Base-by-base conservation (phyloP, 2,329 filamentous ascomycete genomes). In the Phaeophleospora eucalypticola region DNA sequence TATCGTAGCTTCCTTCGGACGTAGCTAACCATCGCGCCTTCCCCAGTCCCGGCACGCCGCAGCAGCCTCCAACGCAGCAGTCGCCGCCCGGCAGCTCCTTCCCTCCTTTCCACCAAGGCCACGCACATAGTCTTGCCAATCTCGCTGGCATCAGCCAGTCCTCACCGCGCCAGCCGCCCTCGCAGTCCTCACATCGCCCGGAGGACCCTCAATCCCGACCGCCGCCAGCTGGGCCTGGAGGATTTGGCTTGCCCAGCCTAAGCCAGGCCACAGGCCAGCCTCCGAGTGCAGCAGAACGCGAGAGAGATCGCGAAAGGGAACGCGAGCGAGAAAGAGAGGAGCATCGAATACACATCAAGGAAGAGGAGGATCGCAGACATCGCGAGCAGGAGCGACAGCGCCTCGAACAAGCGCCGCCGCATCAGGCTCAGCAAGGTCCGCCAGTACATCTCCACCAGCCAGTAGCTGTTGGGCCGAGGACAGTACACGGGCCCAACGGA, bases 361-460 rank as follows among this genome's bases (percentile, higher is more conserved):
- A 77, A 57, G 75, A 83, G 64, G 80, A 83, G 58, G 79, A 82
- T 51, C 76, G 80, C 51, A 71, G 78, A 48, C 78, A 82, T 54
- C 73, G 78, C 38, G 78, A 82, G 49, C 65, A 82, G 58, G 83
- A 87, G 56, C 78, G 83, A 64, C 84, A 87, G 58, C 77, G 80
- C 48, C 71, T 80, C 56, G 82, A 87, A 55, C 84, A 83, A 58
- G 78, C 80, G 41, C 80, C 86, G 50, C 82, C 85, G 19, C 89
- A 93, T 63, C 90, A 96, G 67, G 93, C 86, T 69, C 90, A 87
- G 63, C 84, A 87, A 33, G 88, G 86, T 47, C 89, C 60, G 20
- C 61, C 90, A 2, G 87, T 95, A 45, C 89, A 90, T 45, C 84
- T 97, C 59, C 91, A 97, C 69, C 91, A 97, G 68, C 91, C 91